Conservation (phyloP, 768 basidiomycete species). For the Podaxis pistillaris region DNA sequence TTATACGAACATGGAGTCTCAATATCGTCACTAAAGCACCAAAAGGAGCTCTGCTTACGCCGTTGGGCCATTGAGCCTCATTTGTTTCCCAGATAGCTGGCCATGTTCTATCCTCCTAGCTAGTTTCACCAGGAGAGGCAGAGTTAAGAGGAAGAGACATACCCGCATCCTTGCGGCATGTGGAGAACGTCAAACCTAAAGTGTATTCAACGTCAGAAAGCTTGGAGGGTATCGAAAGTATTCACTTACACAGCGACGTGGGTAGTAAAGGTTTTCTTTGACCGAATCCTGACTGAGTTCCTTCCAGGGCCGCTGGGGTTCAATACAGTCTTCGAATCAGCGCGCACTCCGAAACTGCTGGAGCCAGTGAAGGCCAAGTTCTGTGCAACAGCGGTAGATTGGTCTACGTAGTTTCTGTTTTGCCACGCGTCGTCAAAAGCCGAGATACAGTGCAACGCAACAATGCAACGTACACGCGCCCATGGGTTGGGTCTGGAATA, state of each 20-base stretch:
- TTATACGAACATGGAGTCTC: not conserved
- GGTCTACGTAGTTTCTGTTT: slow-evolving; percentile 40
- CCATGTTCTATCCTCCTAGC: slow-evolving; percentile 31
- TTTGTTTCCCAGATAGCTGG: slow-evolving; percentile 59
- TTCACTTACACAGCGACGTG: slow-evolving; percentile 51
- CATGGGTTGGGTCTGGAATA: slow-evolving; percentile 58
- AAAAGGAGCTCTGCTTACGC: slow-evolving; percentile 21
- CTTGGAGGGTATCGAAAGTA: not conserved
- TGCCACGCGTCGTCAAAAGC: not conserved
- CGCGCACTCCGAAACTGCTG: slow-evolving; percentile 43
- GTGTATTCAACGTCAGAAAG: not conserved
- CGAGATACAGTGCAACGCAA: not conserved
- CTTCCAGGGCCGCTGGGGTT: slow-evolving; percentile 48
- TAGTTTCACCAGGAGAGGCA: not conserved
- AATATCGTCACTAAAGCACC: not conserved
- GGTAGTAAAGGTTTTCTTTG: slow-evolving; percentile 48
- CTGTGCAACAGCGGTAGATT: slow-evolving; percentile 35
- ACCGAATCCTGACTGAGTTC: slow-evolving; percentile 51
- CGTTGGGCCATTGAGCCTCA: slow-evolving; percentile 47
- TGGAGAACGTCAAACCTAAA: slow-evolving; percentile 35
- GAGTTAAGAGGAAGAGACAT: slow-evolving; percentile 4
- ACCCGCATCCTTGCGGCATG: slow-evolving; percentile 38
- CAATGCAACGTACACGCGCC: slow-evolving; percentile 49
- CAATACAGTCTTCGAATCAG: slow-evolving; percentile 47
- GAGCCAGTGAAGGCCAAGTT: slow-evolving; percentile 55